A percentile compares a stretch with the other conserved stretches of the same genome.
Conservation (phyloP, 2,329 filamentous ascomycete species). For the Coniella vitis region DNA sequence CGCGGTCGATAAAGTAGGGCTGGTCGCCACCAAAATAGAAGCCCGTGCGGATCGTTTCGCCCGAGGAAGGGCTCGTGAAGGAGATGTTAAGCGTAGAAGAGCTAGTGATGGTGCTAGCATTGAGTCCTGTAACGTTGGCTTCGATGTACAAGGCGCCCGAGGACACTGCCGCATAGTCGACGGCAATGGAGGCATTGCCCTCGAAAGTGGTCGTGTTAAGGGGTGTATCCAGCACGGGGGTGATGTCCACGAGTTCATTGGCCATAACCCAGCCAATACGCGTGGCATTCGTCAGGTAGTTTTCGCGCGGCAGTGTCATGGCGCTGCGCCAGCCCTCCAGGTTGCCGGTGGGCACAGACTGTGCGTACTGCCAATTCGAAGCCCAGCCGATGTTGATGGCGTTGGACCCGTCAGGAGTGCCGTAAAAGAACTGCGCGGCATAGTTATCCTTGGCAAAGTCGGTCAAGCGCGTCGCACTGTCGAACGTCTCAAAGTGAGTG, state of each 20-base stretch:
- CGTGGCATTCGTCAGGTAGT: conserved; percentile 44
- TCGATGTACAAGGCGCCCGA: conserved; percentile 49
- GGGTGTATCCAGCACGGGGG: conserved; percentile 36
- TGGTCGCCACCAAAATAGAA: conserved; percentile 41
- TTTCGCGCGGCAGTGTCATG: conserved; percentile 45
- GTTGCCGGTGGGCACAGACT: conserved; percentile 45
- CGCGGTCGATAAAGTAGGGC: conserved; percentile 45
- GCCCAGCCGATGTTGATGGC: conserved; percentile 49
- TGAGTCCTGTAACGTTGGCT: conserved; percentile 40
- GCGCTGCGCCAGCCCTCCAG: conserved; percentile 45
- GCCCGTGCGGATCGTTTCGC: conserved; percentile 43
- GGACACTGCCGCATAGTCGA: conserved; percentile 43
- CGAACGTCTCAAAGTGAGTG: conserved; percentile 48
- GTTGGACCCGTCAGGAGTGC: conserved; percentile 30
- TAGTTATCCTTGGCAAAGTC: conserved; percentile 49
- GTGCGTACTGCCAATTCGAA: conserved; percentile 53
- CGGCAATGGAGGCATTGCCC: conserved; percentile 38
- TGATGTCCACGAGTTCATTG: conserved; percentile 41
- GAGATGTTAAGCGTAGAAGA: conserved; percentile 23
- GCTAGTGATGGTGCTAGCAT: conserved; percentile 19
- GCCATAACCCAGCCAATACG: conserved; percentile 46
- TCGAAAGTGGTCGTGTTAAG: conserved; percentile 37
- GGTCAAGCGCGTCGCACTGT: conserved; percentile 32
- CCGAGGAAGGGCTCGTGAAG: conserved; percentile 36
- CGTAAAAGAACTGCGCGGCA: conserved; percentile 50